These are phyloP conservation scores for Aaosphaeria pasadenensis DNA, from an alignment of 2,329 filamentous ascomycete species.

Conservation along the genomic window DNA sequence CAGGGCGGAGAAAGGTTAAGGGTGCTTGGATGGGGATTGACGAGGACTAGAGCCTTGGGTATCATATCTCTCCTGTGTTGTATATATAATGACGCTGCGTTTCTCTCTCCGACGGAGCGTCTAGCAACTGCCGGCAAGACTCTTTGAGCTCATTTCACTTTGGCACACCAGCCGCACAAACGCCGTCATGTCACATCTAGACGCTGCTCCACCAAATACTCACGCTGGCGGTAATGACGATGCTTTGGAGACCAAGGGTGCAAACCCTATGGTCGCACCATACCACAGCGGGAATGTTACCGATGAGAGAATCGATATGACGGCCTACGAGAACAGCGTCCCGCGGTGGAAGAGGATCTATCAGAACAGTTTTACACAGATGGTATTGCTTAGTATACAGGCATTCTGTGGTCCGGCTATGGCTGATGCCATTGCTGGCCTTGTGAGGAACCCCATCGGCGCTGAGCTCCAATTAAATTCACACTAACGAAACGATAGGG, in stretches of 20 bases:
- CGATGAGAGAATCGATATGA: constrained; percentile 38
- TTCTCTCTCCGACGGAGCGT: background rate
- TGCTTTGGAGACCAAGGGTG: constrained; percentile 24
- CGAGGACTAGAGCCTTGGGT: background rate
- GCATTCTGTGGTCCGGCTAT: constrained; percentile 38
- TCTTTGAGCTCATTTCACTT: background rate
- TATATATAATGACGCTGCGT: background rate
- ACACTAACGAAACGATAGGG: constrained; percentile 2
- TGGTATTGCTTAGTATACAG: constrained; percentile 48
- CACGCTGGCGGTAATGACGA: constrained; percentile 28
- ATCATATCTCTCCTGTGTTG: background rate
- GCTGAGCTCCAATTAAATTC: no score
- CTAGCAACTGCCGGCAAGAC: background rate
- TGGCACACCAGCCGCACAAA: background rate
- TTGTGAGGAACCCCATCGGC: background rate
- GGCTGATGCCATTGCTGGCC: constrained; percentile 30
- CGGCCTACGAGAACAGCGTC: constrained; percentile 21
- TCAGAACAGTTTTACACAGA: constrained; percentile 49
- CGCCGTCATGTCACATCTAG: constrained; percentile 24
- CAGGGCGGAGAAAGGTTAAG: background rate
- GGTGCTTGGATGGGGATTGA: background rate
- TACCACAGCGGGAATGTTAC: constrained; percentile 3
- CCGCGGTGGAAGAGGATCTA: constrained; percentile 46
- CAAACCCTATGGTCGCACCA: constrained; percentile 18
- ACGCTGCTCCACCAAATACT: constrained; percentile 31